Evolutionary conservation across 805 yeast species (phyloP).

Genomic region (Yarrowia keelungensis): DNA sequence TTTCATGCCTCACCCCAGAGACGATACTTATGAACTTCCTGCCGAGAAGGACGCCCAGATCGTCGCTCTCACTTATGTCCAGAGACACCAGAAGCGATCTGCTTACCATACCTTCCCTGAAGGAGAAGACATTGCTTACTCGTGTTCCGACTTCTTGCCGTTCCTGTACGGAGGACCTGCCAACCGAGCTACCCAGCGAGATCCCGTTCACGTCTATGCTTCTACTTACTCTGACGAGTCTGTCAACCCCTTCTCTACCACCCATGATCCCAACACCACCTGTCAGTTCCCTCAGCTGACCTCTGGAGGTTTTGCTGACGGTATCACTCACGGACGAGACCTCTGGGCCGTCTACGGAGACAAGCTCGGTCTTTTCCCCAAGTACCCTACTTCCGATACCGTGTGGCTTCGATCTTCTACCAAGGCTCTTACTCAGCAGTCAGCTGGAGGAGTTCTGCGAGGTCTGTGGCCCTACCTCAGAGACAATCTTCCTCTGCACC

Average conservation of each 20-base stretch:
- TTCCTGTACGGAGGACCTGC: constrained; percentile 44
- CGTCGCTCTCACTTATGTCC: constrained; percentile 53
- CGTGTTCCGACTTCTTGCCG: constrained; percentile 49
- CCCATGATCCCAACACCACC: constrained; percentile 45
- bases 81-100: constrained; percentile 57
- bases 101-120: constrained; percentile 53
- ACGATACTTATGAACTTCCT: constrained; percentile 47
- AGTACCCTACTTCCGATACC: constrained; percentile 47
- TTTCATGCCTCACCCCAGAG: constrained; percentile 56
- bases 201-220: constrained; percentile 43
- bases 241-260: constrained; percentile 47
- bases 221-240: constrained; percentile 45
- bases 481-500: constrained; percentile 49
- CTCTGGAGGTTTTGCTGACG: constrained; percentile 53
- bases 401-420: constrained; percentile 52
- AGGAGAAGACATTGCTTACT: constrained; percentile 43
- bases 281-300: constrained; percentile 55
- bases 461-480: constrained; percentile 52
- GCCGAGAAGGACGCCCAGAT: constrained; percentile 43
- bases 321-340: constrained; percentile 53
- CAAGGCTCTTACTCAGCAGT: constrained; percentile 54
- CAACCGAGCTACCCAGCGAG: constrained; percentile 36
- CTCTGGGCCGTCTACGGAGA: constrained; percentile 52
- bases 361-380: constrained; percentile 50
- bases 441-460: constrained; percentile 51